Evolutionary conservation across 495 filamentous ascomycete genomes (phyloP).

Genomic region (Astrocystis sublimbata): DNA sequence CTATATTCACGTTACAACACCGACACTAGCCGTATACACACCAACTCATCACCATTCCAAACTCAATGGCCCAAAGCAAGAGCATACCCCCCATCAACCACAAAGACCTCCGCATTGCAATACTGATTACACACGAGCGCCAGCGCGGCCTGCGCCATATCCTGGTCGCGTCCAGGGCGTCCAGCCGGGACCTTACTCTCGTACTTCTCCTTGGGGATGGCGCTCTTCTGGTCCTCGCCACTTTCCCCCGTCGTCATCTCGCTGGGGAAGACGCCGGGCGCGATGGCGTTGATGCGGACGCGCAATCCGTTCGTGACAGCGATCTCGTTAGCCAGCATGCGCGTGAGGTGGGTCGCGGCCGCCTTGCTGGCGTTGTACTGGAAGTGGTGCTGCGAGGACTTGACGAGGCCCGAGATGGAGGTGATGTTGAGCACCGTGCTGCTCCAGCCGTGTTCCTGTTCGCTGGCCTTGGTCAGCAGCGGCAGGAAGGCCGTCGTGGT

Average conservation of each 20-base stretch:
- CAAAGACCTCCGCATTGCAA: constrained; percentile 66
- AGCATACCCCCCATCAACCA: constrained; percentile 63
- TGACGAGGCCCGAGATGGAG: constrained; percentile 70
- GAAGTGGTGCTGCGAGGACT: constrained; percentile 71
- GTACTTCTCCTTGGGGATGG: constrained; percentile 61
- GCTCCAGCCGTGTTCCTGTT: constrained; percentile 52
- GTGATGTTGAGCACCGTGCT: constrained; percentile 77
- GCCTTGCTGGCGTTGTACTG: constrained; percentile 77
- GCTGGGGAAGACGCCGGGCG: constrained; percentile 73
- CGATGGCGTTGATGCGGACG: constrained; percentile 71
- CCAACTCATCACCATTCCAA: too few relatives aligned
- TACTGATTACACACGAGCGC: constrained; percentile 68
- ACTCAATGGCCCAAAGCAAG: constrained; percentile 26
- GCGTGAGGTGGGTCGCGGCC: constrained; percentile 69
- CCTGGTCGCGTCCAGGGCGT: constrained; percentile 68
- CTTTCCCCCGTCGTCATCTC: constrained; percentile 62
- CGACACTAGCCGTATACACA: too few relatives aligned
- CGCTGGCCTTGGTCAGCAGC: constrained; percentile 59
- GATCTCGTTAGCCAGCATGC: constrained; percentile 71
- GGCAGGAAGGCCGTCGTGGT: constrained; percentile 73
- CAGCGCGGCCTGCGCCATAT: constrained; percentile 70
- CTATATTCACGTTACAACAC: too few relatives aligned
- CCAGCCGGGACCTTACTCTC: constrained; percentile 57
- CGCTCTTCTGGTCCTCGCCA: constrained; percentile 62
- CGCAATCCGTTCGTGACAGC: constrained; percentile 68